Evolutionary conservation across 192 early-diverging fungal species (phyloP), one percentile per base, ranked within the genome.

Genomic region (Coemansia sp.): DNA sequence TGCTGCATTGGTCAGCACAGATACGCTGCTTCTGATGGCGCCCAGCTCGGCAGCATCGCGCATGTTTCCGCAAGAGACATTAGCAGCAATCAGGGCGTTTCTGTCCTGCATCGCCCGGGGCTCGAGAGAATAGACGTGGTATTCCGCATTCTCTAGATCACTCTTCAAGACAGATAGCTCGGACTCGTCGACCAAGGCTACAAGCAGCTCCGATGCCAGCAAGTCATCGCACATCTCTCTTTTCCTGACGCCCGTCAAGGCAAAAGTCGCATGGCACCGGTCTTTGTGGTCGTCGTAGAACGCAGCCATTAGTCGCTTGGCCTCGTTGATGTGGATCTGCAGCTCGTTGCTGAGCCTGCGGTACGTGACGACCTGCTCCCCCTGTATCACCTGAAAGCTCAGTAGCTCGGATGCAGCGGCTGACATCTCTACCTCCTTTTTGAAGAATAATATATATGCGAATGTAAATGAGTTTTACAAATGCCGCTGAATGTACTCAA

Each of bases 271-370:
- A 20, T 68, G 68, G 65, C 77, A 80, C 29, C 16, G 23, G 48
- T 32, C 55, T 45, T 36, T 61, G 36, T 74, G 66, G 11, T 45
- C 58, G n/a, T 62, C 28, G 62, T 80, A 62, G 62, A 65, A 80
- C 4, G 64, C 68, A 0, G 54, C 16, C 65, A 80, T 69, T 14
- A 61, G 53, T 25, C 64, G 57, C 62, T 80, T 80, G 52, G 77
- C 77, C 13, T 39, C 34, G 47, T 80, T 74, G 52, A 68, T 64
- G 23, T 67, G 72, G 10, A 80, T 72, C 25, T 61, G 61, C 62
- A 80, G 77, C 61, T 80, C 77, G 54, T 68, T 72, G 56, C 68
- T 67, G 27, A 80, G 72, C 16, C 62, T 60, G 59, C 77, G 77
- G 58, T 80, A 80, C 11, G 77, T 80, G 60, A 80, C 72, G 32